Base-by-base conservation (phyloP, 1,139 yeast genomes). In the Yamadazyma pseudoaaseri region DNA sequence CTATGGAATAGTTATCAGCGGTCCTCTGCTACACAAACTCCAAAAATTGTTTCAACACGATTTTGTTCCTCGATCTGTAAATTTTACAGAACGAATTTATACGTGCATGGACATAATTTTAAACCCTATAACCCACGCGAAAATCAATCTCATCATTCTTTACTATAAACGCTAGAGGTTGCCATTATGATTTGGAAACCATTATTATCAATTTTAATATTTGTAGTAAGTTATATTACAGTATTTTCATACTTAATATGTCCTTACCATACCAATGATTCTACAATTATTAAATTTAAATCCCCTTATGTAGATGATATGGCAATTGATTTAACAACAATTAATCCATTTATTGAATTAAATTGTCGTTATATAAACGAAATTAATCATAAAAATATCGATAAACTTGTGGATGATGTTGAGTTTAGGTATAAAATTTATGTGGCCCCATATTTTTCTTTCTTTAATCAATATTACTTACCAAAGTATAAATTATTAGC, bases 381-480 rank as follows among this genome's bases (percentile, higher is more conserved):
- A 21, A 31, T 44, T 14, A 43, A 39, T 29, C 45, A 39, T 16
- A 37, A 44, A 13, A 43, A 41, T 16, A 25, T 41, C 20, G 37
- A 43, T 25, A 13, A 16, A 3, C 15, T 34, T 8, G 35, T 43
- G 12, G 43, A 41, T 20, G 24, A 40, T 15, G 11, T 38, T 11
- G 41, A 42, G 29, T 46, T 44, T 29, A 31, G 32, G n/a, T 46
- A 44, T 28, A 43, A 44, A 32, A 38, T 46, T 15, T 38, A 42
- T 20, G 38, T 46, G 7, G 30, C 39, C 16, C 41, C 42, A 6
- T 30, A 37, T 20, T 24, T 39, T 13, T 37, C 30, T 15, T 43
- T 32, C 24, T 43, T 42, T 32, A 16, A 30, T 4, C 37, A 34
- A 4, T 46, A 37, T 28, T 26, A 34, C 24, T 43, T 31, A n/a